Conservation (phyloP, 371 early-diverging fungal genomes). For the Mucor racemosus region DNA sequence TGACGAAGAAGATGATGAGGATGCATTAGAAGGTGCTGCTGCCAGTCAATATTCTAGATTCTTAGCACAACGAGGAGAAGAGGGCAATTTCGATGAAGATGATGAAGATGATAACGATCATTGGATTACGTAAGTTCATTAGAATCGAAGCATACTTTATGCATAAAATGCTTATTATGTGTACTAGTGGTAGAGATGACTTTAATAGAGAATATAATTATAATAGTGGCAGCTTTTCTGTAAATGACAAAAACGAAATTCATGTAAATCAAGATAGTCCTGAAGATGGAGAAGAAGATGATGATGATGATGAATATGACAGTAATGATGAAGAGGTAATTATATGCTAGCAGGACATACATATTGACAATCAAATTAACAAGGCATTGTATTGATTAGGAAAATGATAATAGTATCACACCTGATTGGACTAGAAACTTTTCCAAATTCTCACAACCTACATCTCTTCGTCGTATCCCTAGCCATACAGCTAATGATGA, state of each 20-base stretch:
- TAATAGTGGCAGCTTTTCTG: constrained; percentile 1
- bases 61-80: constrained; percentile 34
- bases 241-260: constrained; percentile 11
- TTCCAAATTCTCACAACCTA: constrained; percentile 51
- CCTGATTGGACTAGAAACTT: constrained; percentile 41
- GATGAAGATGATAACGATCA: constrained; percentile 38
- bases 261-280: constrained; percentile 1
- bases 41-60: constrained; percentile 37
- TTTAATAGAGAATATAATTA: constrained; percentile 30
- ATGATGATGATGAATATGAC: constrained; percentile 23
- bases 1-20: constrained; percentile 40
- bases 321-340: constrained; percentile 28
- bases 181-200: constrained; percentile 27
- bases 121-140: constrained; percentile 27
- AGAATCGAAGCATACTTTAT: neutral
- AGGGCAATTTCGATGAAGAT: constrained; percentile 37
- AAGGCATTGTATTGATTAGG: neutral
- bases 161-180: neutral
- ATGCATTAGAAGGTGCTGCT: constrained; percentile 25
- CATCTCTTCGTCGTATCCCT: constrained; percentile 30
- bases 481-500: constrained; percentile 38
- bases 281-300: constrained; percentile 20
- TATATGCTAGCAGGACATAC: neutral
- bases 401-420: constrained; percentile 23
- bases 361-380: neutral